Evolutionary conservation across 2,329 filamentous ascomycete genomes (phyloP).

Genomic region (Fusarium pseudograminearum): DNA sequence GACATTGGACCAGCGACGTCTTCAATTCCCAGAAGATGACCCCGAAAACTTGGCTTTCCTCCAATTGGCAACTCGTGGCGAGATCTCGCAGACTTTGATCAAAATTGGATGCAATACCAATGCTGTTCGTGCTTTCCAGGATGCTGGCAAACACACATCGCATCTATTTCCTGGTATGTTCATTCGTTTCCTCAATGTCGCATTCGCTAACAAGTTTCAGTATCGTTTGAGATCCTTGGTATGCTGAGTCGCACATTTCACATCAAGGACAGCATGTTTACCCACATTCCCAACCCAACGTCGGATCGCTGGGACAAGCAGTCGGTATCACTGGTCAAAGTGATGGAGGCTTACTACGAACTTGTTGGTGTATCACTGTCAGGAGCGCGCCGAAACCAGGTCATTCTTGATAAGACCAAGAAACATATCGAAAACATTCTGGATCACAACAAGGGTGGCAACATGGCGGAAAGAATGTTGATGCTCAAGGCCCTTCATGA

Average conservation of each 20-base stretch:
- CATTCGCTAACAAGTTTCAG: conserved; percentile 49
- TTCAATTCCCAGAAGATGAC: conserved; percentile 56
- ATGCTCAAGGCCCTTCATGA: conserved; percentile 56
- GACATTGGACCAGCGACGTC: conserved; percentile 54
- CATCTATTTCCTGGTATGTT: conserved; percentile 64
- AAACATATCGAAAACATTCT: conserved; percentile 47
- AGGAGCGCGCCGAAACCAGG: conserved; percentile 31
- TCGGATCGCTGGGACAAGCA: conserved; percentile 65
- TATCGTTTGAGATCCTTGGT: conserved; percentile 69
- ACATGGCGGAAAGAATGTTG: conserved; percentile 47
- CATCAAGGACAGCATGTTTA: conserved; percentile 62
- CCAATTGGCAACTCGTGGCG: conserved; percentile 61
- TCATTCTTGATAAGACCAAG: conserved; percentile 45
- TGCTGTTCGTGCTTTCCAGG: conserved; percentile 60
- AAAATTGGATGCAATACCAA: conserved; percentile 66
- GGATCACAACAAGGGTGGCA: conserved; percentile 38
- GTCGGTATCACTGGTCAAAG: conserved; percentile 58
- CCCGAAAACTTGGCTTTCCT: conserved; percentile 58
- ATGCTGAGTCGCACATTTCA: conserved; percentile 67
- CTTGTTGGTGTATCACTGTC: conserved; percentile 46
- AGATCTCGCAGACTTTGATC: conserved; percentile 65
- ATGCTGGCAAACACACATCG: conserved; percentile 54
- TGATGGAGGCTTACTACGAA: conserved; percentile 56
- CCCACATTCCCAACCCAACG: conserved; percentile 69
- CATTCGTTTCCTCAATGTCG: rapidly evolving